phyloP scores from a whole-genome alignment of 164 flowering plant genomes.

The Aristolochia fimbriata region DNA sequence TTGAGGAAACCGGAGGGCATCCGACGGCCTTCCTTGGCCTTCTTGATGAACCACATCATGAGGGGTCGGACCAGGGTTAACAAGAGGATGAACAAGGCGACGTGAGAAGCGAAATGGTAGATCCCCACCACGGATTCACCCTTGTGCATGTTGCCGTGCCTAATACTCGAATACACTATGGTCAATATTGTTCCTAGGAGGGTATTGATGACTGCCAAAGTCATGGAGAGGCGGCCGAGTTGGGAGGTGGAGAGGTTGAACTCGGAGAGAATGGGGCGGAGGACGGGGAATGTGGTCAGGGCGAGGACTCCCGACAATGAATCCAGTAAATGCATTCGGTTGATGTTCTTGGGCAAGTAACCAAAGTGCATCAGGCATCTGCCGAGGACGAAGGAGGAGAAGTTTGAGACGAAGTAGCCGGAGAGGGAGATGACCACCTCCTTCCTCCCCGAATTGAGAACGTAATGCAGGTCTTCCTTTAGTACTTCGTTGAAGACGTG shows the following conservation, averaged over 20 bases:
- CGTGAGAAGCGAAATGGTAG: constrained; percentile 14
- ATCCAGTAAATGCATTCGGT: constrained; percentile 1
- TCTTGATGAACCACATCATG: constrained; percentile 22
- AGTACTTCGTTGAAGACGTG: constrained; percentile 43
- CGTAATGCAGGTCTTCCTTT: constrained; percentile 29
- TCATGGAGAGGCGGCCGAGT: constrained; percentile 40
- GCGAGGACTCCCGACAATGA: constrained; percentile 16
- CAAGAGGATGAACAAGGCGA: constrained; percentile 3
- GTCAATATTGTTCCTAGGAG: constrained; percentile 4
- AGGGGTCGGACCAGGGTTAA: constrained; percentile 9
- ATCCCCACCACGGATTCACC: constrained; percentile 4
- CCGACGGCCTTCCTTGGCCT: constrained; percentile 29
- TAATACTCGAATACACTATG: neutral
- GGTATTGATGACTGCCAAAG: constrained; percentile 24
- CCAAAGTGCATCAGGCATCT: neutral
- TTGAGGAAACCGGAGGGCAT: neutral
- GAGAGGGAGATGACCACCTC: constrained; percentile 19
- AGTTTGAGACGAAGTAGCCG: constrained; percentile 1
- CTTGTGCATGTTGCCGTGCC: neutral
- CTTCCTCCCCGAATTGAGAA: constrained; percentile 24
- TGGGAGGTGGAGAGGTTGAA: constrained; percentile 55
- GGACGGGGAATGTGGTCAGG: constrained; percentile 29
- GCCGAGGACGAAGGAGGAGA: neutral
- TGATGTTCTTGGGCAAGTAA: constrained; percentile 14
- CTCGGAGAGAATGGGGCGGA: constrained; percentile 36